Evolutionary conservation across 306 rosid genomes (phyloP).

Genomic region (Gynostemma pentaphyllum): DNA sequence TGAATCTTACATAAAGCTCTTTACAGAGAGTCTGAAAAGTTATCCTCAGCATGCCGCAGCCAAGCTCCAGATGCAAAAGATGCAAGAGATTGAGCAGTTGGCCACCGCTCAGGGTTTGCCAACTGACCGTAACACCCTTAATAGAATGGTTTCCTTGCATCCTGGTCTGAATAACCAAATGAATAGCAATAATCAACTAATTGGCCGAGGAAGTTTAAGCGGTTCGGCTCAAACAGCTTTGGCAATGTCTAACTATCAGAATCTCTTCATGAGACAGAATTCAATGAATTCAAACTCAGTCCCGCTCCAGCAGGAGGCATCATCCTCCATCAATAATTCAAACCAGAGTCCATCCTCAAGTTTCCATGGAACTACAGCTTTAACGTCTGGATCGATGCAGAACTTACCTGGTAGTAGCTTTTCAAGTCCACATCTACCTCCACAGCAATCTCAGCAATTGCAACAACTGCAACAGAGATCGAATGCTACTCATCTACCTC

Average conservation of each 20-base stretch:
- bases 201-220: constrained; percentile 48
- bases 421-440: constrained; percentile 46
- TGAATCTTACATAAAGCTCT: not conserved
- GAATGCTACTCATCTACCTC: constrained; percentile 38
- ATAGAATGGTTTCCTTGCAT: constrained; percentile 62
- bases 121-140: constrained; percentile 64
- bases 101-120: constrained; percentile 76
- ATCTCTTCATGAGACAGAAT: constrained; percentile 61
- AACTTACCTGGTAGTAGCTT: constrained; percentile 47
- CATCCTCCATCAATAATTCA: constrained; percentile 53
- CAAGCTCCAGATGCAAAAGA: constrained; percentile 81
- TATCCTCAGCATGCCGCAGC: constrained; percentile 62
- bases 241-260: constrained; percentile 62
- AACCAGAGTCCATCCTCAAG: constrained; percentile 62
- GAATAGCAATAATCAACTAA: constrained; percentile 47
- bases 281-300: constrained; percentile 53
- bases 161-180: constrained; percentile 53
- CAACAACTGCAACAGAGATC: constrained; percentile 54
- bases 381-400: constrained; percentile 56
- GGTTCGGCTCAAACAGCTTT: constrained; percentile 77
- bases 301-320: constrained; percentile 63
- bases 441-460: constrained; percentile 26
- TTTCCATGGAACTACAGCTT: constrained; percentile 46
- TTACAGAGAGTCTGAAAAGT: constrained; percentile 79
- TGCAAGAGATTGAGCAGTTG: constrained; percentile 87